Evolutionary conservation across 169 alveolate genomes (phyloP), one percentile per base, ranked within the genome.

Genomic region (Plasmodium falciparum): DNA sequence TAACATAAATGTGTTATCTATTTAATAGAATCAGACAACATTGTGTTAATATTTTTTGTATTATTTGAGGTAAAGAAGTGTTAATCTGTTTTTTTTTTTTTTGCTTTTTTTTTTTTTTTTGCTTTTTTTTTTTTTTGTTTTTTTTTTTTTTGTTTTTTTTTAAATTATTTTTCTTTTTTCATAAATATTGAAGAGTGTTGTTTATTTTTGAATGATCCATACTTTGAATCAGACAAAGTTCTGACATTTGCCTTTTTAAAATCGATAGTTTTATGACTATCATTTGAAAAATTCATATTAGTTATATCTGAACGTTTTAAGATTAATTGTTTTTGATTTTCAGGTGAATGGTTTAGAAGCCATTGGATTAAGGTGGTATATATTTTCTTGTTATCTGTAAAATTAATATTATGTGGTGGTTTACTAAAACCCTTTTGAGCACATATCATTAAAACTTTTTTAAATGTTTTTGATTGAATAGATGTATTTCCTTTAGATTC

Each of bases 371-470:
- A 66, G 13, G 45, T 65, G 1, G 39, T 15, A 70, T 65, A 66
- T 3, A 78, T 78, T 78, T 78, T 78, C 29, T 78, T 78, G 8
- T 75, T 78, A 58, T 78, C 89, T 2, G 78, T 78, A 71, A 65
- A 78, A 50, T 78, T 63, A 70, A 65, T 69, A 26, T 58, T 78
- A 49, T 78, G 89, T 24, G 89, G 89, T 58, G 89, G 89, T 78
- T 78, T 78, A 11, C 70, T 78, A 78, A 78, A 78, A 47, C 78
- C 89, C 26, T 65, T 78, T 66, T 65, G 89, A 3, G 78, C 89
- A 65, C 89, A 78, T 66, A 59, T 3, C 71, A 66, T 78, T 65
- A 78, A 70, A 22, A 78, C 70, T 15, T 78, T 78, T 70, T 78
- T 69, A 59, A 78, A 78, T 15, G 65, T 75, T 65, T 70, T 78